Evolutionary conservation across 2,329 filamentous ascomycete genomes (phyloP).

Genomic region (Fusarium ambrosium): DNA sequence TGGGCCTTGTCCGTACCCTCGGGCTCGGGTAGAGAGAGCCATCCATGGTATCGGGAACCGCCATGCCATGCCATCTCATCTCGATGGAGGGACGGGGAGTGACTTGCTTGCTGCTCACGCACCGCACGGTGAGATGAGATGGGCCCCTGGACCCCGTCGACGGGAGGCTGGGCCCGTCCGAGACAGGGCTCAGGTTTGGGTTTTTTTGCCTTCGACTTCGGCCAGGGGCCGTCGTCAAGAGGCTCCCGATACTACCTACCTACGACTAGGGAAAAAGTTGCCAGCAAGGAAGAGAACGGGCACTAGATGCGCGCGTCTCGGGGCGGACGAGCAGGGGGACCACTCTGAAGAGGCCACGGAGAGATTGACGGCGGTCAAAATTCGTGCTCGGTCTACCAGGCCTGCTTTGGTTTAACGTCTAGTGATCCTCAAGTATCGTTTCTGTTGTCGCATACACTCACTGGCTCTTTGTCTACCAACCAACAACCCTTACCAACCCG

Average conservation of each 20-base stretch:
- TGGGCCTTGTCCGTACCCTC: slow-evolving; percentile 27
- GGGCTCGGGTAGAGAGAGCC: slow-evolving; percentile 36
- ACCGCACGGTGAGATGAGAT: slow-evolving; percentile 4
- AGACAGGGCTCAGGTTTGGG: slow-evolving; percentile 33
- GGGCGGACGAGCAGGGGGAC: slow-evolving; percentile 32
- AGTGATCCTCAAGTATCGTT: background rate
- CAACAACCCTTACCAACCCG: slow-evolving; percentile 20
- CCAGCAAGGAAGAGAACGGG: slow-evolving; percentile 28
- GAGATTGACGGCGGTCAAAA: slow-evolving; percentile 14
- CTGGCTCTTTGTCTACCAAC: slow-evolving; percentile 5
- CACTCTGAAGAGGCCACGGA: slow-evolving; percentile 11
- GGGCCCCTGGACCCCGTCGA: slow-evolving; percentile 32
- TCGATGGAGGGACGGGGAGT: slow-evolving; percentile 4
- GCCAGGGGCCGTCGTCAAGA: slow-evolving; percentile 19
- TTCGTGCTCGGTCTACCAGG: slow-evolving; percentile 33
- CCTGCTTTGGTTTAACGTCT: slow-evolving; percentile 21
- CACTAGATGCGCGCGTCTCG: slow-evolving; percentile 32
- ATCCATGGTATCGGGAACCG: slow-evolving; percentile 37
- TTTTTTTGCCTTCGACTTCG: background rate
- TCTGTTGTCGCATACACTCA: background rate
- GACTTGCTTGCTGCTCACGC: slow-evolving; percentile 1
- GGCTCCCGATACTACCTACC: slow-evolving; percentile 11
- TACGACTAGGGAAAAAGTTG: slow-evolving; percentile 2
- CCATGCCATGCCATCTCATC: slow-evolving; percentile 14
- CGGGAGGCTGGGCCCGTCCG: slow-evolving; percentile 33